phyloP scores from a whole-genome alignment of 1,284 basidiomycete genomes.

The Sanghuangporus sanghuang region DNA sequence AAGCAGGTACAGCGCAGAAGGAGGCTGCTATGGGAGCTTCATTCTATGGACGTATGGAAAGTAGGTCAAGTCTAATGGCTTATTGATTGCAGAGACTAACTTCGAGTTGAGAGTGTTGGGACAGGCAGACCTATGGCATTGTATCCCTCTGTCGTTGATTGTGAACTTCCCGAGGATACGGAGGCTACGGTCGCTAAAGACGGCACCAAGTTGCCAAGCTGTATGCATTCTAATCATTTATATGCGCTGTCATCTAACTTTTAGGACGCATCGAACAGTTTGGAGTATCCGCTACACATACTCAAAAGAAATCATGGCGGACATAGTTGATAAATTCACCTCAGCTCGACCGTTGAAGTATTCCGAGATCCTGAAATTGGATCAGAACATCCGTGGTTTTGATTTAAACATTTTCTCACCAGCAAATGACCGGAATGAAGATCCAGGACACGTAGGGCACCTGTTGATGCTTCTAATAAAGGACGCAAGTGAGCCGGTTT shows the following conservation, averaged over 20 bases:
- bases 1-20: conserved; percentile 22
- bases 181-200: conserved; percentile 17
- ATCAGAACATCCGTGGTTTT: conserved; percentile 14
- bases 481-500: not conserved
- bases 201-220: not conserved
- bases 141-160: conserved; percentile 7
- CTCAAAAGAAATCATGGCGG: conserved; percentile 8
- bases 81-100: conserved; percentile 7
- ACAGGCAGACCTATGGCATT: conserved; percentile 11
- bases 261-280: not conserved
- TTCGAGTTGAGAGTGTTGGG: conserved; percentile 6
- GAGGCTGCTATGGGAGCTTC: conserved; percentile 26
- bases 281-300: conserved; percentile 1
- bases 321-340: conserved; percentile 2
- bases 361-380: conserved; percentile 17
- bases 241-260: not conserved
- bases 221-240: not conserved
- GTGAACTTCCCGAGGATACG: conserved; percentile 14
- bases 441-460: conserved; percentile 4
- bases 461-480: conserved; percentile 1
- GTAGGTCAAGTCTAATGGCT: conserved; percentile 20
- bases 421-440: not conserved
- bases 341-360: conserved; percentile 7
- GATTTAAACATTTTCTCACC: not conserved
- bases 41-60: conserved; percentile 17